Evolutionary conservation across 306 rosid genomes (phyloP), one percentile per base, ranked within the genome.

Genomic region (Rubus parviflorus): DNA sequence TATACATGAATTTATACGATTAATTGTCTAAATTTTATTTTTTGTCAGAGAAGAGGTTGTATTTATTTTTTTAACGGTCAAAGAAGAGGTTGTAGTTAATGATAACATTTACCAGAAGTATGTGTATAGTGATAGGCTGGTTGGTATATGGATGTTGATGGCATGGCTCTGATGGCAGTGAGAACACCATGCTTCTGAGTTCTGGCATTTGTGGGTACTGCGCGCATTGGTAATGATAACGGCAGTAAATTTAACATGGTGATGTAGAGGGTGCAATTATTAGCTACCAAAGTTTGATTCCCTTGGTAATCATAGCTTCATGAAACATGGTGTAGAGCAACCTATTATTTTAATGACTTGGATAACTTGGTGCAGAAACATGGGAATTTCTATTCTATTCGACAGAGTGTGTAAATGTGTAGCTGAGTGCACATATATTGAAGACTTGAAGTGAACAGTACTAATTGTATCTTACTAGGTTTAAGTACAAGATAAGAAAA

Each of bases 221-320:
- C 68, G 38, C 5, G 46, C 46, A 25, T 61, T 6, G 67, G 68
- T 63, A 35, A 35, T 35, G 20, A 22, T 37, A 35, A 63, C 42
- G 7, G 20, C 46, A 7, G 68, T 42, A 8, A 42, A 42, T 42
- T 42, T 42, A 42, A 42, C 8, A 42, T 15, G 68, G 45, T 37
- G 68, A 35, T 63, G 45, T 63, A 35, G 68, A 37, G 68, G 68
- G 46, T 63, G 46, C 68, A 63, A 63, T 63, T 63, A 63, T 62
- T 63, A 63, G 68, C 68, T 6, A 17, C 68, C 68, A 63, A 13
- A 63, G 1, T 63, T 63, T 63, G 68, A 37, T 63, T 46, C 68
- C 15, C 68, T 6, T 63, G 45, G 46, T 63, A 63, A 63, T 37
- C 45, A 63, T 63, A 16, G 10, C 68, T 63, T 15, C 68, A 7